phyloP scores from a whole-genome alignment of 1,284 basidiomycete species.

The Psilocybe mexicana region DNA sequence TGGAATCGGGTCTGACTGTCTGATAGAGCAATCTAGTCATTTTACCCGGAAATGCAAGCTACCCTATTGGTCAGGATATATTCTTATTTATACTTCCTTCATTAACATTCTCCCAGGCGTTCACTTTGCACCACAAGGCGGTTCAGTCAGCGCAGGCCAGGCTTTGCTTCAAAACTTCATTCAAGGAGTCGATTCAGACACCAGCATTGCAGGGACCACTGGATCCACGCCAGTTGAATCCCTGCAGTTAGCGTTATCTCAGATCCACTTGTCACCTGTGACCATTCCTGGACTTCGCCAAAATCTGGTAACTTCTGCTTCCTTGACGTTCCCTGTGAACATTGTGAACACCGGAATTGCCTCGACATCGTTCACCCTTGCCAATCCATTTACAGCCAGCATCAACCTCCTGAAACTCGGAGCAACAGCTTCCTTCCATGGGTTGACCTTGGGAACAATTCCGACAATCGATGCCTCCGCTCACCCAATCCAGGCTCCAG shows the following conservation, averaged over 20 bases:
- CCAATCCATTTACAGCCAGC: constrained; percentile 77
- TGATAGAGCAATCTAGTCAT: constrained; percentile 53
- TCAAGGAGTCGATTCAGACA: constrained; percentile 61
- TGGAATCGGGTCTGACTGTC: constrained; percentile 20
- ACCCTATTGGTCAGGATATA: constrained; percentile 46
- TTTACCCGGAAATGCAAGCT: constrained; percentile 52
- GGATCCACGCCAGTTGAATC: constrained; percentile 67
- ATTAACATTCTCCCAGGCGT: constrained; percentile 46
- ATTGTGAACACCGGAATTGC: constrained; percentile 62
- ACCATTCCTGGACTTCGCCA: constrained; percentile 68
- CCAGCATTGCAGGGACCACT: constrained; percentile 59
- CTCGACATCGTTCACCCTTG: constrained; percentile 53
- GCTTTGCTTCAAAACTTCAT: constrained; percentile 70
- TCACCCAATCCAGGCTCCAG: constrained; percentile 60
- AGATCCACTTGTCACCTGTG: constrained; percentile 62
- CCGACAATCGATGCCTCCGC: constrained; percentile 53
- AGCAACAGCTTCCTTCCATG: constrained; percentile 57
- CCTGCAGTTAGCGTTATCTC: constrained; percentile 62
- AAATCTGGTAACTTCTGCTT: constrained; percentile 59
- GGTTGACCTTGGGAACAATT: constrained; percentile 58
- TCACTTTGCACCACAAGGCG: constrained; percentile 63
- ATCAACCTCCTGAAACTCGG: constrained; percentile 66
- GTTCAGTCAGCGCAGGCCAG: constrained; percentile 55
- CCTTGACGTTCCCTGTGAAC: constrained; percentile 57
- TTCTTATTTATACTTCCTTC: neutral